Evolutionary conservation across 2,329 filamentous ascomycete genomes (phyloP), one percentile per base, ranked within the genome.

Genomic region (Cladophialophora psammophila): DNA sequence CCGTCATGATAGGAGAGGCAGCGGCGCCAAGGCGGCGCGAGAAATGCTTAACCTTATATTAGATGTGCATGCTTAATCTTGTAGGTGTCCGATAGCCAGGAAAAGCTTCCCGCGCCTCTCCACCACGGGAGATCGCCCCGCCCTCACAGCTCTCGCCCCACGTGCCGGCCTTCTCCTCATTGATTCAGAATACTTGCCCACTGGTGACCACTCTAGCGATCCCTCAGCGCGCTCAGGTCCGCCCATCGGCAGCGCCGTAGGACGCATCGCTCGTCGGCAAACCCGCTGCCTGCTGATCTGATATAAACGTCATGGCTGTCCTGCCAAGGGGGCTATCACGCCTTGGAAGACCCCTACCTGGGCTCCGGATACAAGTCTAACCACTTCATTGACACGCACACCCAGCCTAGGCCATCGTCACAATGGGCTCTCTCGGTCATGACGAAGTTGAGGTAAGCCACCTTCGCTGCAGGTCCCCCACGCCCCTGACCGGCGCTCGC

Each of bases 361-460:
- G 42, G 38, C 18, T 34, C 20, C 18, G 15, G 38, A 32, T 45
- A 59, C 38, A 20, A 32, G 26, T 59, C 38, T 12, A 45, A 45
- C 6, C 26, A 59, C 15, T 2, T 48, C 26, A 18, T 34, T 34
- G 15, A 40, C 12, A 1, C 26, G 35, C 26, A 18, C 6, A 42
- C 20, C 26, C 36, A 58, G 3, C 12, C 18, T 5, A 59, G 3
- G 5, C 56, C 55, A 15, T 45, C 6, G 38, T 48, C 38, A 59
- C 35, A 48, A 59, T 59, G 56, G 56, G 56, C 35, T 59, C 56
- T 48, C 56, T 59, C 38, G 38, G 56, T 34, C 13, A 45, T 31
- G 56, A 59, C 6, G 56, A 59, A 45, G 56, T 59, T 15, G 56
- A 59, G 56, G 56, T 59, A 59, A 59, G 56, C 38, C 20, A 34